Conservation (phyloP, 2,329 filamentous ascomycete genomes). For the Harringtonia lauricola region DNA sequence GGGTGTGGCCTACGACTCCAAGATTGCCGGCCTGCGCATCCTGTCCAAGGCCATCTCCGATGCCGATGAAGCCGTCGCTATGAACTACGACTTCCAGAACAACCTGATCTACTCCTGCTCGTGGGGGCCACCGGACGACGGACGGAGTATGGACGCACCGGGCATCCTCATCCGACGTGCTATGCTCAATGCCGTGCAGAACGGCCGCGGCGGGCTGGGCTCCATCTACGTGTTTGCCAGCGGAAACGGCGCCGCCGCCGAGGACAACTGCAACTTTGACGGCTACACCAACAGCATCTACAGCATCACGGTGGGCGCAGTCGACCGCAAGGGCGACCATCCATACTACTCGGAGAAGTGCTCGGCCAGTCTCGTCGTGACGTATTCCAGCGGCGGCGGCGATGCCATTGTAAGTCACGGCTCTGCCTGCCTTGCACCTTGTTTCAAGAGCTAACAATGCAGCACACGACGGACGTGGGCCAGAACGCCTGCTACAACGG, state of each 20-base stretch:
- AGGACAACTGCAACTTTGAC: slow-evolving; percentile 98
- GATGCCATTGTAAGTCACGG: slow-evolving; percentile 61
- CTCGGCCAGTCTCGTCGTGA: slow-evolving; percentile 89
- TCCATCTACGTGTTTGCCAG: slow-evolving; percentile 96
- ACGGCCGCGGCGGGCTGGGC: slow-evolving; percentile 71
- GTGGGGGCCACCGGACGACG: slow-evolving; percentile 94
- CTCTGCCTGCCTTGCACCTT: neutral
- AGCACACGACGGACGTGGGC: slow-evolving; percentile 93
- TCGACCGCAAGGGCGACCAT: slow-evolving; percentile 78
- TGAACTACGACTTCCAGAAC: slow-evolving; percentile 84
- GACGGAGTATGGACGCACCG: slow-evolving; percentile 85
- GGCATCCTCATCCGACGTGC: slow-evolving; percentile 79
- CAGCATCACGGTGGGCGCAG: slow-evolving; percentile 90
- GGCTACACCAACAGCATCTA: slow-evolving; percentile 99
- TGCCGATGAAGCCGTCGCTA: slow-evolving; percentile 79
- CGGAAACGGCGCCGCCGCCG: slow-evolving; percentile 76
- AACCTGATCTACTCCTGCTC: slow-evolving; percentile 99
- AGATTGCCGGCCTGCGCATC: slow-evolving; percentile 84
- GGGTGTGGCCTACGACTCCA: slow-evolving; percentile 89
- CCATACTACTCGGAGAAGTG: slow-evolving; percentile 96
- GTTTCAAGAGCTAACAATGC: neutral
- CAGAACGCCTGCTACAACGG: slow-evolving; percentile 62
- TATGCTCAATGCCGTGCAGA: slow-evolving; percentile 85
- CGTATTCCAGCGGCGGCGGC: slow-evolving; percentile 83
- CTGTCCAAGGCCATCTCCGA: slow-evolving; percentile 84